Percentiles rank a stretch among this genome's conserved stretches.
phyloP scores from a whole-genome alignment of 129 eudicot genomes.

The Lactuca sativa region DNA sequence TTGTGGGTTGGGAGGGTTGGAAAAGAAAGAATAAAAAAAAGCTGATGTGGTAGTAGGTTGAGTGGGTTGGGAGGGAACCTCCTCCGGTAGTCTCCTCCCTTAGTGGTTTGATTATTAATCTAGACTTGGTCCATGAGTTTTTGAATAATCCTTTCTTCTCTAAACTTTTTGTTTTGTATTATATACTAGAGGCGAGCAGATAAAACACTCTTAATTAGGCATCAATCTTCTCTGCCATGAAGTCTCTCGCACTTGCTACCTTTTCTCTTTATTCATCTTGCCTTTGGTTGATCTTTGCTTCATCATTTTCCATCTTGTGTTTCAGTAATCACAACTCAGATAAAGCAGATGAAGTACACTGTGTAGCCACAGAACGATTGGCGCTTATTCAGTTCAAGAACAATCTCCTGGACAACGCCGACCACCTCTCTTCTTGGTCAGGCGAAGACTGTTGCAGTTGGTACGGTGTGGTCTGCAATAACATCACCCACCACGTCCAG shows the following conservation, averaged over 20 bases:
- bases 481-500: conserved; percentile 28
- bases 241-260: background rate
- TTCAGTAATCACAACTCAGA: background rate
- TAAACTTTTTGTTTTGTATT: background rate
- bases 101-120: too few relatives aligned
- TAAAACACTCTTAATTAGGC: too few relatives aligned
- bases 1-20: too few relatives aligned
- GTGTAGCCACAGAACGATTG: conserved; percentile 11
- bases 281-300: conserved; percentile 2
- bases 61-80: too few relatives aligned
- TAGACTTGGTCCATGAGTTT: too few relatives aligned
- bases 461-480: conserved; percentile 30
- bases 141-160: too few relatives aligned
- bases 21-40: too few relatives aligned
- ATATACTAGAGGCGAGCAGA: too few relatives aligned
- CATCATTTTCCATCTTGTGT: conserved; percentile 18
- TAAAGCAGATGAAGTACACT: background rate
- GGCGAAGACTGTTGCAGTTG: conserved; percentile 19
- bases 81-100: too few relatives aligned
- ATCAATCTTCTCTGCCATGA: background rate
- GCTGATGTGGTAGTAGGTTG: too few relatives aligned
- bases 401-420: conserved; percentile 7
- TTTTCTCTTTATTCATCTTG: background rate
- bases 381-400: conserved; percentile 12
- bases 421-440: conserved; percentile 20